A percentile compares a stretch with the other conserved stretches of the same genome.
These are phyloP conservation scores for Fragaria ananassa DNA, from an alignment of 306 rosid genomes.

Conservation along the genomic window DNA sequence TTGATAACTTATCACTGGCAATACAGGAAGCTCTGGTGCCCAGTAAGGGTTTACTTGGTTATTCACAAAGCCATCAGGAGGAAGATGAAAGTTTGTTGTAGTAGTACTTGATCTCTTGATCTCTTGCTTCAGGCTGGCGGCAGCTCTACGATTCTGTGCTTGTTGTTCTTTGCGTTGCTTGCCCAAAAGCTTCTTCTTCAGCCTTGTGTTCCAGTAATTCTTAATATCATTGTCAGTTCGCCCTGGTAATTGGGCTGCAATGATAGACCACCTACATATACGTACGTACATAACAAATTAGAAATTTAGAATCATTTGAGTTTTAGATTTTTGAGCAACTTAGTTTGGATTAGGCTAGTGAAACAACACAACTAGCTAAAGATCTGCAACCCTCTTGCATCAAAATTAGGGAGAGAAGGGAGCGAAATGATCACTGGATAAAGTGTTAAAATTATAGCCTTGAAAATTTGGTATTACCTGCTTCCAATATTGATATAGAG, in stretches of 20 bases:
- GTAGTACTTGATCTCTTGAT: slow-evolving; percentile 31
- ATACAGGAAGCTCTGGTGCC: slow-evolving; percentile 33
- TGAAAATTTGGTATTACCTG: slow-evolving; percentile 47
- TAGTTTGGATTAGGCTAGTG: neutral
- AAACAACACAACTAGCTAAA: neutral
- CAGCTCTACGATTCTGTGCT: slow-evolving; percentile 37
- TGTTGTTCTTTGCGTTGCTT: slow-evolving; percentile 66
- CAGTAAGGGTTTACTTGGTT: slow-evolving; percentile 34
- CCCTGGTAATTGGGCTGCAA: slow-evolving; percentile 93
- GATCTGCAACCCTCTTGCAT: neutral
- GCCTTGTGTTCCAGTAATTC: slow-evolving; percentile 94
- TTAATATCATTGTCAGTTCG: slow-evolving; percentile 93
- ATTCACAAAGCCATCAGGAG: slow-evolving; percentile 14
- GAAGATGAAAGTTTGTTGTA: neutral
- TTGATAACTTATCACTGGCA: slow-evolving; percentile 30
- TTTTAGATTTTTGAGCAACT: neutral
- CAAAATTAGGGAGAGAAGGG: neutral
- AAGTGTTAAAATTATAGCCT: neutral
- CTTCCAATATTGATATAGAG: slow-evolving; percentile 91
- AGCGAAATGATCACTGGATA: neutral
- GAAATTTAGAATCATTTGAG: neutral
- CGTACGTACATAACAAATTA: too few species aligned
- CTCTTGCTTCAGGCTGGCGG: slow-evolving; percentile 41
- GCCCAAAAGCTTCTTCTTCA: slow-evolving; percentile 89
- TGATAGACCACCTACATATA: slow-evolving; percentile 79